Percentiles rank a stretch among this genome's conserved stretches.
Conservation (phyloP, 2,329 filamentous ascomycete species). For the Daldinia sp. region DNA sequence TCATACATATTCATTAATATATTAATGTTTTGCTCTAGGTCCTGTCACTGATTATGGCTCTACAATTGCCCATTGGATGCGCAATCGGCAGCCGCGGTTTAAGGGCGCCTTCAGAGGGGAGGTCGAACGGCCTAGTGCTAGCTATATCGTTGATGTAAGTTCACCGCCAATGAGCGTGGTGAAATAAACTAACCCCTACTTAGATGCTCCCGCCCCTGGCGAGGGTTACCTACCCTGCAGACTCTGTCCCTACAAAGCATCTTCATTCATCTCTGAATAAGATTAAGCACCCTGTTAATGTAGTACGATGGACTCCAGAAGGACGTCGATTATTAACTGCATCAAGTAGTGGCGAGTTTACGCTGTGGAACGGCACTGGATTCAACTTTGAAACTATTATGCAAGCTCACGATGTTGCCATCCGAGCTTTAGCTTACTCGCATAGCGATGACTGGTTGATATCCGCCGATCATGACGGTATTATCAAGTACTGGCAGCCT, state of each 20-base stretch:
- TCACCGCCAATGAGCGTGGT: slow-evolving; percentile 24
- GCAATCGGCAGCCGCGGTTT: slow-evolving; percentile 81
- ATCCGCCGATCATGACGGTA: slow-evolving; percentile 92
- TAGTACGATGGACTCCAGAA: slow-evolving; percentile 97
- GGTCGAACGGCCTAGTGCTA: slow-evolving; percentile 84
- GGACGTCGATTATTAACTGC: slow-evolving; percentile 91
- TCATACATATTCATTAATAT: not conserved
- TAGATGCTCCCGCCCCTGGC: slow-evolving; percentile 90
- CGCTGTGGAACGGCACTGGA: slow-evolving; percentile 97
- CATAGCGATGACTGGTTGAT: slow-evolving; percentile 98
- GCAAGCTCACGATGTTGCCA: slow-evolving; percentile 93
- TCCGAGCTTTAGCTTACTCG: slow-evolving; percentile 86
- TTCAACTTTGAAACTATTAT: slow-evolving; percentile 99
- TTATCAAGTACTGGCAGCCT: slow-evolving; percentile 98
- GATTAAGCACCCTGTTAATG: slow-evolving; percentile 96
- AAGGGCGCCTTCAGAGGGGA: slow-evolving; percentile 79
- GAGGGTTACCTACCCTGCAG: slow-evolving; percentile 78
- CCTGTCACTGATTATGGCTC: slow-evolving; percentile 94
- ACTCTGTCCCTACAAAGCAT: slow-evolving; percentile 93
- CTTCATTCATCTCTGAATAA: slow-evolving; percentile 99
- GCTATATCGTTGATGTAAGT: slow-evolving; percentile 89
- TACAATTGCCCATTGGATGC: slow-evolving; percentile 91
- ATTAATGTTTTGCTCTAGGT: slow-evolving; percentile 62
- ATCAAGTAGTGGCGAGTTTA: slow-evolving; percentile 97
- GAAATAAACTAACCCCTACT: slow-evolving; percentile 31